Evolutionary conservation across 1,284 basidiomycete genomes (phyloP).

Genomic region (Acaromyces ingoldii): DNA sequence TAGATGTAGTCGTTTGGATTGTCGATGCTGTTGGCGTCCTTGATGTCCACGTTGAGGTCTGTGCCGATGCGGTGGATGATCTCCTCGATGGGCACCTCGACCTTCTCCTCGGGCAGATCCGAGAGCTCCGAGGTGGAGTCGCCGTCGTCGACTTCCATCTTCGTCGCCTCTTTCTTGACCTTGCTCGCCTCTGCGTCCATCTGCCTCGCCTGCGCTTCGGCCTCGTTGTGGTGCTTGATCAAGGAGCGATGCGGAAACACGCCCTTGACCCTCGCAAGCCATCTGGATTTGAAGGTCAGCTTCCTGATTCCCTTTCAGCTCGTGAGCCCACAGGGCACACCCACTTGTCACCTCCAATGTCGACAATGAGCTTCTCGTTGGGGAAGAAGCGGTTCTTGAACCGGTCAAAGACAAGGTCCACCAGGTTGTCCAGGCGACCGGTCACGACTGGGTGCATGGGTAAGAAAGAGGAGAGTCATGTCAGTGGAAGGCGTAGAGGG

Average conservation of each 20-base stretch:
- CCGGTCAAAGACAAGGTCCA: slow-evolving; percentile 87
- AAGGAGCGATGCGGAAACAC: slow-evolving; percentile 67
- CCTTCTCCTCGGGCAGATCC: slow-evolving; percentile 63
- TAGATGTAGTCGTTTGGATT: slow-evolving; percentile 81
- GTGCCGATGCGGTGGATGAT: slow-evolving; percentile 66
- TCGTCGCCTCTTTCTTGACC: not conserved
- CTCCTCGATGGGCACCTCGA: slow-evolving; percentile 9
- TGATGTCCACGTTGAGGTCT: slow-evolving; percentile 69
- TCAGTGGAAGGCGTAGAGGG: not conserved
- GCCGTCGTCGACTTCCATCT: not conserved
- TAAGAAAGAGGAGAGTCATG: not conserved
- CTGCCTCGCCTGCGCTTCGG: not conserved
- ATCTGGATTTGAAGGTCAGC: slow-evolving; percentile 56
- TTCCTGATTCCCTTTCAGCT: not conserved
- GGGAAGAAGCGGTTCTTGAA: slow-evolving; percentile 91
- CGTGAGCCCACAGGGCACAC: slow-evolving; percentile 4
- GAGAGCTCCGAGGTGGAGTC: slow-evolving; percentile 60
- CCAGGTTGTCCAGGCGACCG: slow-evolving; percentile 86
- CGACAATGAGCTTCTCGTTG: slow-evolving; percentile 60
- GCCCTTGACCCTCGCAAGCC: slow-evolving; percentile 68
- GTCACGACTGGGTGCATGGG: slow-evolving; percentile 68
- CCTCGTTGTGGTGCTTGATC: slow-evolving; percentile 14
- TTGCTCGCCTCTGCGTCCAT: not conserved
- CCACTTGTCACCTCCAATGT: slow-evolving; percentile 46
- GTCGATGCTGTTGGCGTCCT: slow-evolving; percentile 69